phyloP scores from a whole-genome alignment of 352 stramenopile species.

The Phytophthora melonis region DNA sequence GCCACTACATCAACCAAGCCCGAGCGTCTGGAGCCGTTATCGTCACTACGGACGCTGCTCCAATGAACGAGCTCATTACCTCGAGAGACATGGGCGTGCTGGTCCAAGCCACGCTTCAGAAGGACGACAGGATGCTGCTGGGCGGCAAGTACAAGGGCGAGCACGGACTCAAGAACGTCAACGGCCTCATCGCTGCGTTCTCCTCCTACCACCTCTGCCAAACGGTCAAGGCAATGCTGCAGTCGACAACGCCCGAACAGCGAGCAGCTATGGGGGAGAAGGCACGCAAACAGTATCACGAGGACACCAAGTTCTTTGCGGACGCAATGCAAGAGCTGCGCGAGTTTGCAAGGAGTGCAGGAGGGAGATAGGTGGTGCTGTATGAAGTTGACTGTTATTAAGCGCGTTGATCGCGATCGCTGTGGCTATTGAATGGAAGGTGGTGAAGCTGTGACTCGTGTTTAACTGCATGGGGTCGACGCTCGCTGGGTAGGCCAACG shows the following conservation, averaged over 20 bases:
- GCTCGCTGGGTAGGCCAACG: not conserved
- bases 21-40: constrained; percentile 53
- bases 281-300: constrained; percentile 54
- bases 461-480: not conserved
- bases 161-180: constrained; percentile 38
- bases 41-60: constrained; percentile 52
- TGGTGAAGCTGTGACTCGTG: not conserved
- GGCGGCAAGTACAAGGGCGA: constrained; percentile 43
- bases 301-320: constrained; percentile 63
- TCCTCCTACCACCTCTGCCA: constrained; percentile 42
- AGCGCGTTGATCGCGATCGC: not conserved
- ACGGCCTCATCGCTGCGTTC: constrained; percentile 46
- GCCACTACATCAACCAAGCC: constrained; percentile 77
- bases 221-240: constrained; percentile 45
- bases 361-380: constrained; percentile 9
- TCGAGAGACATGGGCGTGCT: constrained; percentile 47
- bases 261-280: constrained; percentile 41
- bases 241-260: constrained; percentile 33
- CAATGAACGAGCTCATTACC: constrained; percentile 74
- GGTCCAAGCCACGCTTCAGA: not conserved
- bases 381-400: not conserved
- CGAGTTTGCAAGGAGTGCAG: constrained; percentile 27
- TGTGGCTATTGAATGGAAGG: not conserved
- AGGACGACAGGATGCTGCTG: constrained; percentile 42
- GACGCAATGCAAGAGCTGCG: constrained; percentile 51